Conservation (phyloP, 495 filamentous ascomycete genomes). For the Aspergillus mulundensis region DNA sequence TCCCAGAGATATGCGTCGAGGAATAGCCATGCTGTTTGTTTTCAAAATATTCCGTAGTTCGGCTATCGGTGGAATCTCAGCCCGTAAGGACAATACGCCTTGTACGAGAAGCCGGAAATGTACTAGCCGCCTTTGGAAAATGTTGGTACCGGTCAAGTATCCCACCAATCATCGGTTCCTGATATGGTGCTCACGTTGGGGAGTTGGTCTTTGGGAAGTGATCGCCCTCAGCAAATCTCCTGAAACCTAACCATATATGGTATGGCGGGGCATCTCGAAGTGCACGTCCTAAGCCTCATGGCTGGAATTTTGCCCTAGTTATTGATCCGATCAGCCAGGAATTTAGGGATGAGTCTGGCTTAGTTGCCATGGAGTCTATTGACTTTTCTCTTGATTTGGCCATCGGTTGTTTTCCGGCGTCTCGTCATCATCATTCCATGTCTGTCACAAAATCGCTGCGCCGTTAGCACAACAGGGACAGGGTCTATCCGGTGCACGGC, state of each 20-base stretch:
- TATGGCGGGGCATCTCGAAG: not conserved
- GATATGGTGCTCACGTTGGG: constrained; percentile 16
- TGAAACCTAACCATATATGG: not conserved
- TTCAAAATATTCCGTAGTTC: not conserved
- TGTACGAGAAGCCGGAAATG: not conserved
- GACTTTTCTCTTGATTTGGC: too few relatives aligned
- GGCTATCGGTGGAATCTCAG: not conserved
- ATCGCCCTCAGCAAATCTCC: constrained; percentile 19
- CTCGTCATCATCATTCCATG: too few relatives aligned
- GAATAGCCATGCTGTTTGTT: not conserved
- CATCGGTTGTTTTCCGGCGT: too few relatives aligned
- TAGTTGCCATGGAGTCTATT: too few relatives aligned
- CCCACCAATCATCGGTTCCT: not conserved
- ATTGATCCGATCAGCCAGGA: not conserved
- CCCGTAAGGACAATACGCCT: not conserved
- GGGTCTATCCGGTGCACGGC: not conserved
- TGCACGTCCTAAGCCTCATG: not conserved
- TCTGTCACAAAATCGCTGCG: too few relatives aligned
- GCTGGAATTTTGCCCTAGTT: not conserved
- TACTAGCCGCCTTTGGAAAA: constrained; percentile 11
- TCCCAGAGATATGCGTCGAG: not conserved
- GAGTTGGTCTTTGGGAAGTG: constrained; percentile 8
- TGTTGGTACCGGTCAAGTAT: constrained; percentile 12
- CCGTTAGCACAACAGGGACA: too few relatives aligned
- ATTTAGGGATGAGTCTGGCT: not conserved